Base-by-base conservation (phyloP, 2,329 filamentous ascomycete genomes). In the Pseudogymnoascus pannorum region DNA sequence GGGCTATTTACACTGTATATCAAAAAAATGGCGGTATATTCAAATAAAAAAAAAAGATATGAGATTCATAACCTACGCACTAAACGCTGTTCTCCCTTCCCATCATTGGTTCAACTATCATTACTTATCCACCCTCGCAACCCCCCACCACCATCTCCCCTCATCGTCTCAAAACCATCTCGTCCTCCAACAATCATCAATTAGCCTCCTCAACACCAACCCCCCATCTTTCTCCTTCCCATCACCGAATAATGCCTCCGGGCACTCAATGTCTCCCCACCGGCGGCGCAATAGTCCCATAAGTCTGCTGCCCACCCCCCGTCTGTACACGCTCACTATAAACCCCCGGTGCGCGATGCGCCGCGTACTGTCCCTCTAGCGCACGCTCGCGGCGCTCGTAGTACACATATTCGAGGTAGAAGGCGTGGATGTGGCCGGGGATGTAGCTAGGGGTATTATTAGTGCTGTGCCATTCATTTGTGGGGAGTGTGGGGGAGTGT, bases 261-360 rank as follows among this genome's bases (percentile, higher is more conserved):
- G n/a, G n/a, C n/a, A 5, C n/a, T 9, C 7, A 18, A 4, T 40
- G n/a, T 8, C 36, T 40, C 16, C n/a, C 36, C 2, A 1, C 3
- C 33, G 68, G 68, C 57, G 71, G 70, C 14, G 66, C 68, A 62
- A 72, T 72, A 18, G 70, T 72, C 59, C 81, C 81, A 68, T 85
- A 89, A 65, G 85, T 83, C 59, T 83, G 79, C 66, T 85, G 85
- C 66, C 84, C 82, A 65, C 86, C 87, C n/a, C 87, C 88, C 3
- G 78, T 84, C 75, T 91, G 87, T n/a, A 92, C 83, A 35, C 83
- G 82, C 35, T 88, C 81, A 68, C 85, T 89, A 72, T 87, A 92
- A 16, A 92, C 82, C 26, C 87, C 87, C 0, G 88, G 85, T 1
- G 87, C 87, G 2, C 78, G 80, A 7, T 75, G 70, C 3, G 78